These are phyloP conservation scores for Yamadazyma kitorensis DNA, from an alignment of 805 yeast species.

Conservation along the genomic window DNA sequence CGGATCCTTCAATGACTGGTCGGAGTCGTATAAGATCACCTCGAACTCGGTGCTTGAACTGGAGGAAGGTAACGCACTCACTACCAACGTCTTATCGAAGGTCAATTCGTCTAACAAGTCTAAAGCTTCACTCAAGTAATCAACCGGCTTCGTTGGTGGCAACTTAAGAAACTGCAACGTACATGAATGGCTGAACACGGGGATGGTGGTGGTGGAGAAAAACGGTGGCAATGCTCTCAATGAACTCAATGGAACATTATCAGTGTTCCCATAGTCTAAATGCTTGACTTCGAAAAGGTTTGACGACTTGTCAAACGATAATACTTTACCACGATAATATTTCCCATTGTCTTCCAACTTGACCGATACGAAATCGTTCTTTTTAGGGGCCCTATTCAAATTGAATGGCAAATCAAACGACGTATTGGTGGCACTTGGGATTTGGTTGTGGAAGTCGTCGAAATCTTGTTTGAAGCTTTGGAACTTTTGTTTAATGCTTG, in stretches of 20 bases:
- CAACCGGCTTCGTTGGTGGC: constrained; percentile 57
- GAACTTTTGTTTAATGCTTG: constrained; percentile 34
- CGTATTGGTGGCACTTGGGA: constrained; percentile 32
- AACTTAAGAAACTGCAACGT: constrained; percentile 50
- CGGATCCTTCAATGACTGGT: constrained; percentile 50
- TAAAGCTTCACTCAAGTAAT: constrained; percentile 54
- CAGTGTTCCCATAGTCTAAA: constrained; percentile 60
- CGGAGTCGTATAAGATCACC: constrained; percentile 55
- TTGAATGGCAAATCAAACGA: constrained; percentile 39
- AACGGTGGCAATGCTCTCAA: constrained; percentile 54
- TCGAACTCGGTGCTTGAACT: constrained; percentile 45
- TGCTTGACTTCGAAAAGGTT: constrained; percentile 50
- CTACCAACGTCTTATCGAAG: constrained; percentile 52
- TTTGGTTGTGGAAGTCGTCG: constrained; percentile 41
- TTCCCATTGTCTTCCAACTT: constrained; percentile 51
- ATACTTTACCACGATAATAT: constrained; percentile 57
- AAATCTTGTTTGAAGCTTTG: constrained; percentile 45
- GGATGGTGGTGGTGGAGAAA: constrained; percentile 36
- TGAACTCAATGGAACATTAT: constrained; percentile 40
- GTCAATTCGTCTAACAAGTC: constrained; percentile 52
- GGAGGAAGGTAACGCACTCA: constrained; percentile 44
- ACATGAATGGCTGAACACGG: constrained; percentile 57
- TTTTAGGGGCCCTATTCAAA: constrained; percentile 44
- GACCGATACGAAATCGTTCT: constrained; percentile 57
- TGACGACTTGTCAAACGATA: constrained; percentile 42